Conservation (phyloP, 208 protist species). For the Trichomonas tenax region DNA sequence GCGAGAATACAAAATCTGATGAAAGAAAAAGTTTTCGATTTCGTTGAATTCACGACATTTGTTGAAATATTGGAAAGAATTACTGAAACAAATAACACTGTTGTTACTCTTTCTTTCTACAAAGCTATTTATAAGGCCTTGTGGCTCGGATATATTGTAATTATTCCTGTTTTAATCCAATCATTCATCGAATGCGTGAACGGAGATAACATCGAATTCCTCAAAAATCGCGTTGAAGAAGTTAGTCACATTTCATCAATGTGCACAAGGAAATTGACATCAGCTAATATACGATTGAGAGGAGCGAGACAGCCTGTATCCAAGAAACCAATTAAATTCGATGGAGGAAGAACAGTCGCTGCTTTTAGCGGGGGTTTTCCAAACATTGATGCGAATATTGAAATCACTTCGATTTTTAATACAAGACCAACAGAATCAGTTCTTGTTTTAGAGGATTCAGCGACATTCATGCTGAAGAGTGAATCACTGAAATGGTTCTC, state of each 20-base stretch:
- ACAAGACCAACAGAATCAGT: neutral
- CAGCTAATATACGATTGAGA: neutral
- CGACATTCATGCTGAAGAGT: neutral
- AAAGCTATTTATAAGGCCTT: neutral
- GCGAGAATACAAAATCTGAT: neutral
- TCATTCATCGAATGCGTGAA: neutral
- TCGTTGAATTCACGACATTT: neutral
- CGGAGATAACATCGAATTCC: neutral
- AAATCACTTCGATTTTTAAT: neutral
- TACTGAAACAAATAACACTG: neutral
- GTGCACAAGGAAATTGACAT: neutral
- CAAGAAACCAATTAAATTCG: neutral
- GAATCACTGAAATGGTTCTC: neutral
- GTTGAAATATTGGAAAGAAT: neutral
- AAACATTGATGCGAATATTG: neutral
- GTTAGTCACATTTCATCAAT: neutral
- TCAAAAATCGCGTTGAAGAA: neutral
- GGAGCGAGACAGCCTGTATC: neutral
- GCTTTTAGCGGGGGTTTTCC: neutral
- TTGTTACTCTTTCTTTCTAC: neutral
- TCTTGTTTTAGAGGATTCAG: neutral
- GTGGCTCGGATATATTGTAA: neutral
- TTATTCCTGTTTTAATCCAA: neutral
- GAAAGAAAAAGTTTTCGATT: neutral
- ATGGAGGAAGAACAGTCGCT: neutral